Evolutionary conservation across 371 early-diverging fungal genomes (phyloP).

Genomic region (Mortierella sp.): DNA sequence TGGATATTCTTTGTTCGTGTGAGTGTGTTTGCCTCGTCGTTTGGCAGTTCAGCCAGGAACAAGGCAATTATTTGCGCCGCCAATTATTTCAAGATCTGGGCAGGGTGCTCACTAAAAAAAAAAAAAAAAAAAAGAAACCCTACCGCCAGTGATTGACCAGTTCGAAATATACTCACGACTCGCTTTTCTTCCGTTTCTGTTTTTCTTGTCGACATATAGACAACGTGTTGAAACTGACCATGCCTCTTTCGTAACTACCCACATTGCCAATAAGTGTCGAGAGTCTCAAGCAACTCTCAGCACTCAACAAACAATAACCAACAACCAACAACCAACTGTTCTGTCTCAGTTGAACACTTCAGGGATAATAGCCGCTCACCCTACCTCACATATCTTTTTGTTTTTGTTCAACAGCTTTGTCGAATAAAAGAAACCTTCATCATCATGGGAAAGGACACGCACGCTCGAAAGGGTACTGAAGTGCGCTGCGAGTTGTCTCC

Average conservation of each 20-base stretch:
- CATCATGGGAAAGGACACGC: too few species aligned
- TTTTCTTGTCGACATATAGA: slow-evolving; percentile 11
- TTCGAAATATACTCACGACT: neutral
- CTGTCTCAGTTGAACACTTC: too few species aligned
- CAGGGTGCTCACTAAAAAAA: neutral
- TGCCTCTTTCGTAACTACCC: slow-evolving; percentile 20
- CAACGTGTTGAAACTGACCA: slow-evolving; percentile 26
- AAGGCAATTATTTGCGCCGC: neutral
- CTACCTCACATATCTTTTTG: too few species aligned
- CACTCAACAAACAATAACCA: too few species aligned
- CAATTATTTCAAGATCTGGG: neutral
- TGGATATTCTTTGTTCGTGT: neutral
- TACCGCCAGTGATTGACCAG: neutral
- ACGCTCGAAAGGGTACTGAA: too few species aligned
- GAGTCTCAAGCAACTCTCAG: neutral
- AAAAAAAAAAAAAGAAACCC: neutral
- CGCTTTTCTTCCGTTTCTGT: neutral
- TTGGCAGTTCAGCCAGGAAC: neutral
- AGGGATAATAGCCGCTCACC: too few species aligned
- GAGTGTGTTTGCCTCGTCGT: neutral
- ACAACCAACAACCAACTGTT: too few species aligned
- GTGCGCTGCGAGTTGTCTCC: too few species aligned
- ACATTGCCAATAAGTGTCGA: neutral
- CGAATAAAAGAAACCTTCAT: too few species aligned
- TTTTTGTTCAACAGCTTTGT: too few species aligned